Percentiles rank a stretch among this genome's conserved stretches.
Evolutionary conservation across 2,329 filamentous ascomycete species (phyloP).

Genomic region (Remersonia thermophila): DNA sequence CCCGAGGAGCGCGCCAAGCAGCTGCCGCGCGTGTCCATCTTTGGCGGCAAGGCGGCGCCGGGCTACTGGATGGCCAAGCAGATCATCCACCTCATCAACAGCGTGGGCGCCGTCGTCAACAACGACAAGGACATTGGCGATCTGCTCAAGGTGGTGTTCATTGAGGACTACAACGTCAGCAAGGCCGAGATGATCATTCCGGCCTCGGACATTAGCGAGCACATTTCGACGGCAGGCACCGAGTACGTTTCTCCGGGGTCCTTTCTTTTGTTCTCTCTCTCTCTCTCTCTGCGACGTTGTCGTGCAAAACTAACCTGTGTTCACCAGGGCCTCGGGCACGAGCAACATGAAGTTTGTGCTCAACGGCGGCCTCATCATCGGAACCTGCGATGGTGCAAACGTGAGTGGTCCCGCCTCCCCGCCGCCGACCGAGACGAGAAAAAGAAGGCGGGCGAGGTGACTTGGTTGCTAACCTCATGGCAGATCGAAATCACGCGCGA

Average conservation of each 20-base stretch:
- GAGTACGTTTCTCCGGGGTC: constrained; percentile 42
- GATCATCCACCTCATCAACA: constrained; percentile 92
- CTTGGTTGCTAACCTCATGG: constrained; percentile 8
- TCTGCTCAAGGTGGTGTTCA: constrained; percentile 89
- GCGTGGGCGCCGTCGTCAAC: constrained; percentile 81
- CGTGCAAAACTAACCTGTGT: not conserved
- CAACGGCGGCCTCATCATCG: constrained; percentile 93
- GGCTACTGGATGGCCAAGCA: constrained; percentile 99
- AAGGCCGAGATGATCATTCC: constrained; percentile 96
- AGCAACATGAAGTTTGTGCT: constrained; percentile 99
- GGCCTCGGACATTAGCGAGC: constrained; percentile 91
- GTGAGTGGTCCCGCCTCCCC: constrained; percentile 38
- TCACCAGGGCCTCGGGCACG: constrained; percentile 56
- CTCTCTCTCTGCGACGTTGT: too few species aligned
- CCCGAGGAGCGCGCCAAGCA: constrained; percentile 78
- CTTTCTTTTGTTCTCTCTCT: too few species aligned
- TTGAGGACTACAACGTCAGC: constrained; percentile 98
- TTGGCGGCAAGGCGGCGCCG: constrained; percentile 93
- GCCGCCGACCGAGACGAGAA: too few species aligned
- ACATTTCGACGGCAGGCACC: constrained; percentile 95
- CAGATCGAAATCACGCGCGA: constrained; percentile 96
- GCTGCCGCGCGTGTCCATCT: constrained; percentile 81
- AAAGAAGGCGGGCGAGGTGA: constrained; percentile 4
- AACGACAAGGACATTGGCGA: constrained; percentile 86
- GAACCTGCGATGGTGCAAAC: constrained; percentile 94